Conservation (phyloP, 202 grass and related monocot genomes). For the Setaria viridis region DNA sequence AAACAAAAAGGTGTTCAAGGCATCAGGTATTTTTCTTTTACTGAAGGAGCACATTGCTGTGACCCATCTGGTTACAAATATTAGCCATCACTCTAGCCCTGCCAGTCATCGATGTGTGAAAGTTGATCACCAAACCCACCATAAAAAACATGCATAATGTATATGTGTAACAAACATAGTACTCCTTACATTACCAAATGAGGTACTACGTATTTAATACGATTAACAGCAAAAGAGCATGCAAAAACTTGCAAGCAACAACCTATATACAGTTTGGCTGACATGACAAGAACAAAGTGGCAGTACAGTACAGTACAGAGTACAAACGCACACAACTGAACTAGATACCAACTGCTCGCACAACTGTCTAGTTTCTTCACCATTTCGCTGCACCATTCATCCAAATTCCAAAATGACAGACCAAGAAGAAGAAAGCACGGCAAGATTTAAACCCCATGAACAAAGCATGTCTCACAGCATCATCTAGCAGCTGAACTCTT, state of each 20-base stretch:
- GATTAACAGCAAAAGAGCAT: not conserved
- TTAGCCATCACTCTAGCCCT: not conserved
- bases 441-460: slow-evolving; percentile 21
- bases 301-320: slow-evolving; percentile 26
- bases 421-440: slow-evolving; percentile 32
- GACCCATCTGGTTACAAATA: not conserved
- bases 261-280: slow-evolving; percentile 42
- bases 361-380: slow-evolving; percentile 30
- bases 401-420: slow-evolving; percentile 42
- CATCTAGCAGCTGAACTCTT: not conserved
- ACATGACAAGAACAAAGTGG: slow-evolving; percentile 15
- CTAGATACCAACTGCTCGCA: slow-evolving; percentile 3
- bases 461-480: not conserved
- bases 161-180: not conserved
- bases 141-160: not conserved
- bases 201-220: not conserved
- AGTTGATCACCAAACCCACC: not conserved
- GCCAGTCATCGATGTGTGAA: not conserved
- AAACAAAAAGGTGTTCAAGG: not conserved
- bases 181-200: not conserved
- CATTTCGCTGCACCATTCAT: slow-evolving; percentile 16
- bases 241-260: slow-evolving; percentile 25
- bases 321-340: not conserved
- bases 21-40: not conserved
- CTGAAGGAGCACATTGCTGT: not conserved